Conservation (phyloP, 2,329 filamentous ascomycete genomes). For the Akanthomyces uredinophilus region DNA sequence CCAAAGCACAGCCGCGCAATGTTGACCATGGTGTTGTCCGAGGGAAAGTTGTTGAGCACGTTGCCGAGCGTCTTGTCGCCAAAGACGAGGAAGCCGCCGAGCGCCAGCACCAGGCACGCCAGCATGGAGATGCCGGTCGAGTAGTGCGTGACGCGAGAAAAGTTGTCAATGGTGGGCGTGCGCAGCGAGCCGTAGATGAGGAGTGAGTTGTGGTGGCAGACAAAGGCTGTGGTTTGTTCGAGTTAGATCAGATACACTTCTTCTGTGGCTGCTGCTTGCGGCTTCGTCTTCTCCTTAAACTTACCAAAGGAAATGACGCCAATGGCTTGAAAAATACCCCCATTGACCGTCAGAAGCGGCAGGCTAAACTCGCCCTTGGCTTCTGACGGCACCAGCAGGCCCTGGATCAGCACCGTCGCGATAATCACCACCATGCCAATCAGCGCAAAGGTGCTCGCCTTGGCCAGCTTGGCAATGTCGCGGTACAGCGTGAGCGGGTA, state of each 20-base stretch:
- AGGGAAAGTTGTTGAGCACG: constrained; percentile 94
- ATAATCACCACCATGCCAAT: constrained; percentile 92
- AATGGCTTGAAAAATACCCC: constrained; percentile 89
- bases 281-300: constrained; percentile 20
- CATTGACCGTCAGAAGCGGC: constrained; percentile 71
- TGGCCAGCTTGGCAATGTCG: constrained; percentile 96
- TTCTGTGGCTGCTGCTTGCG: background rate
- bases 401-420: constrained; percentile 80
- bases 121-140: constrained; percentile 84
- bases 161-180: constrained; percentile 93
- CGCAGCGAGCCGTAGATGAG: constrained; percentile 94
- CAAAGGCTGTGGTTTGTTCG: constrained; percentile 43
- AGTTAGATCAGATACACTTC: background rate
- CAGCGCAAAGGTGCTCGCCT: constrained; percentile 88
- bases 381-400: constrained; percentile 66
- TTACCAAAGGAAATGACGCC: constrained; percentile 96
- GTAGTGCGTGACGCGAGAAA: constrained; percentile 88
- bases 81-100: constrained; percentile 88
- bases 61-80: constrained; percentile 90
- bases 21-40: constrained; percentile 89
- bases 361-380: constrained; percentile 66
- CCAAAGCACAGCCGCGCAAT: constrained; percentile 92
- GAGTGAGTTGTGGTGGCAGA: constrained; percentile 88
- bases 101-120: constrained; percentile 84
- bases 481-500: constrained; percentile 90